Conservation (phyloP, 768 basidiomycete species). For the Tremella fuciformis region DNA sequence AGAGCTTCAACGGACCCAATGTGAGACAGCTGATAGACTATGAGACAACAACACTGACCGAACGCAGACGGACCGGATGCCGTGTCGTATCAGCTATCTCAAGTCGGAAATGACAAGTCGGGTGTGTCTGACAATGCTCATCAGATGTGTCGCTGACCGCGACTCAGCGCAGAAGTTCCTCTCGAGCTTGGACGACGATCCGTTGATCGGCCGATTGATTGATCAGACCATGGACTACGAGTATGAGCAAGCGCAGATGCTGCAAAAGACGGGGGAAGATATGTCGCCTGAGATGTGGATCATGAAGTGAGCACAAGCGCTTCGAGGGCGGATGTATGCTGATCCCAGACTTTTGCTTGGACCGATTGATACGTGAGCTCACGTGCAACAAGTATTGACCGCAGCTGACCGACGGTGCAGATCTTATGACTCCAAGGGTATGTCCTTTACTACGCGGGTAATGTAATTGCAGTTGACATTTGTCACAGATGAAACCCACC, state of each 20-base stretch:
- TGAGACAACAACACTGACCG: constrained; percentile 10
- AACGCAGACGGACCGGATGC: constrained; percentile 46
- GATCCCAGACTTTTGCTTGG: constrained; percentile 32
- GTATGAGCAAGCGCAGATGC: constrained; percentile 43
- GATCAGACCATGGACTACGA: constrained; percentile 49
- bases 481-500: too few species aligned
- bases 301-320: constrained; percentile 35
- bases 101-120: constrained; percentile 50
- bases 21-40: constrained; percentile 13
- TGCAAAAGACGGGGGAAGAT: constrained; percentile 37
- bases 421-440: constrained; percentile 23
- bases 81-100: constrained; percentile 46
- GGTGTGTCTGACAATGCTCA: constrained; percentile 22
- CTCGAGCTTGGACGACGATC: constrained; percentile 50
- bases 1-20: constrained; percentile 46
- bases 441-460: background rate
- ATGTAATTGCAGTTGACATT: too few species aligned
- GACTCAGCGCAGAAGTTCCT: constrained; percentile 37
- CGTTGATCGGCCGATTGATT: constrained; percentile 49
- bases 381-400: background rate
- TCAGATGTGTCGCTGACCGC: constrained; percentile 20
- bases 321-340: too few species aligned
- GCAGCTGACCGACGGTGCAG: constrained; percentile 5
- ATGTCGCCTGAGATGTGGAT: constrained; percentile 51
- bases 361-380: constrained; percentile 34